These are phyloP conservation scores for Zymoseptoria brevis DNA, from an alignment of 2,329 filamentous ascomycete species.

Conservation along the genomic window DNA sequence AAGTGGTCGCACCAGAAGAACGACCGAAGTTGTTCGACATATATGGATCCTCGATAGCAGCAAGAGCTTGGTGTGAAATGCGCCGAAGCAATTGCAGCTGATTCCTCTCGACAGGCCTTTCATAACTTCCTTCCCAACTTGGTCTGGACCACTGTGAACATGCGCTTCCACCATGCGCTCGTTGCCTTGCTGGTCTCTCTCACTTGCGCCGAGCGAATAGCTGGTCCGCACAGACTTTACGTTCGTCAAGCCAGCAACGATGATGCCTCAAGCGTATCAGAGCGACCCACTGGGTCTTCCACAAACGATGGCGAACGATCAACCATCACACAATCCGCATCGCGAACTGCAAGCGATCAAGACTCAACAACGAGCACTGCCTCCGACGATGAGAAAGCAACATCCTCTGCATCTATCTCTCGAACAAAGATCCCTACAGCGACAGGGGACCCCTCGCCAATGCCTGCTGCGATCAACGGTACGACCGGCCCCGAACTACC, in stretches of 20 bases:
- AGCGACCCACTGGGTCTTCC: not conserved
- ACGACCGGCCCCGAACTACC: slow-evolving; percentile 46
- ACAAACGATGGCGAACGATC: not conserved
- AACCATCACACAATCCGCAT: slow-evolving; percentile 1
- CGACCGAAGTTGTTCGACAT: not conserved
- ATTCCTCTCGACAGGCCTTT: not conserved
- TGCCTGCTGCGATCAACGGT: slow-evolving; percentile 4
- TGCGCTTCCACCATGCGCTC: slow-evolving; percentile 10
- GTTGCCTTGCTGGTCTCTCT: slow-evolving; percentile 6
- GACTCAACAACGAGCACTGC: not conserved
- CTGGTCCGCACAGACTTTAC: slow-evolving; percentile 3
- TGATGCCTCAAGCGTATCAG: slow-evolving; percentile 1
- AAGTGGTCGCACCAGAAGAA: not conserved
- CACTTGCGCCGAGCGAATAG: slow-evolving; percentile 8
- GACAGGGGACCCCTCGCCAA: slow-evolving; percentile 1
- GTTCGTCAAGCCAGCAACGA: slow-evolving; percentile 4
- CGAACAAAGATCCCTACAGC: slow-evolving; percentile 2
- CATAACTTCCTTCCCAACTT: not conserved
- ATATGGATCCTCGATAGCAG: not conserved
- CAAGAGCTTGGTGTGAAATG: not conserved
- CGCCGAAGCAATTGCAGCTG: slow-evolving; percentile 1
- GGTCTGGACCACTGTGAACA: not conserved
- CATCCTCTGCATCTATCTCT: slow-evolving; percentile 6
- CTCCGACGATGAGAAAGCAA: slow-evolving; percentile 5
- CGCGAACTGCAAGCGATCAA: slow-evolving; percentile 1